phyloP scores from a whole-genome alignment of 2,329 filamentous ascomycete genomes.

The Colletotrichum liaoningense region DNA sequence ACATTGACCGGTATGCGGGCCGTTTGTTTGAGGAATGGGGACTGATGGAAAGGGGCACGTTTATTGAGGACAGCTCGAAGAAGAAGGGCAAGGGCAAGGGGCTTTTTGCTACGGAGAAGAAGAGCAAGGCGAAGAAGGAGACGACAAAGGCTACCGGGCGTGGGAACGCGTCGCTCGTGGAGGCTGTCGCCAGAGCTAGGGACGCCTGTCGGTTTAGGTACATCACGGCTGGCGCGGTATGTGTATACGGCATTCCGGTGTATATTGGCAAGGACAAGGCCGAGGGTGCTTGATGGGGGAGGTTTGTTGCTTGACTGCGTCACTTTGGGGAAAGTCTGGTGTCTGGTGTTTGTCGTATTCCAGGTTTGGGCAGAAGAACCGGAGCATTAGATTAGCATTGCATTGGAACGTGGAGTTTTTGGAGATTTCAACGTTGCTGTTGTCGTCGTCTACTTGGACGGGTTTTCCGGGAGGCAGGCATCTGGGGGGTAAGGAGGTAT shows the following conservation, averaged over 20 bases:
- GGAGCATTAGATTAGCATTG: not conserved
- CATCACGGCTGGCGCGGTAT: conserved; percentile 92
- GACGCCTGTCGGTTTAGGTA: conserved; percentile 88
- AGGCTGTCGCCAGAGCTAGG: conserved; percentile 82
- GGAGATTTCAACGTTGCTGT: not conserved
- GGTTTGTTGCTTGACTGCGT: not conserved
- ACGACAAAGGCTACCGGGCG: conserved; percentile 40
- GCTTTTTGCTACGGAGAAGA: conserved; percentile 39
- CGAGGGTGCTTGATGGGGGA: not conserved
- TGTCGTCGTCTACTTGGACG: not conserved
- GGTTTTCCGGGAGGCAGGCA: not conserved
- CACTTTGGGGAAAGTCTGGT: conserved; percentile 5
- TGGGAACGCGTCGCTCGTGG: conserved; percentile 71
- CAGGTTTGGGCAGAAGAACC: not conserved
- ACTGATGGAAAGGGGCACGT: conserved; percentile 65
- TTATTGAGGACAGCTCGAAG: conserved; percentile 38
- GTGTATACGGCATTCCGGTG: conserved; percentile 94
- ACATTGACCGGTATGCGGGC: conserved; percentile 93
- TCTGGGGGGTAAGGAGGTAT: not conserved
- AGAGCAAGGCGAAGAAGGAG: conserved; percentile 44
- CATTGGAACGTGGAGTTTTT: not conserved
- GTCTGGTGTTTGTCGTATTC: not conserved
- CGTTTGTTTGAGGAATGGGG: conserved; percentile 89
- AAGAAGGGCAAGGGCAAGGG: conserved; percentile 42
- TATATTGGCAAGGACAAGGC: conserved; percentile 66